Percentiles rank a stretch among this genome's conserved stretches.
Evolutionary conservation across 2,329 filamentous ascomycete genomes (phyloP).

Genomic region (Alternaria ventricosa): DNA sequence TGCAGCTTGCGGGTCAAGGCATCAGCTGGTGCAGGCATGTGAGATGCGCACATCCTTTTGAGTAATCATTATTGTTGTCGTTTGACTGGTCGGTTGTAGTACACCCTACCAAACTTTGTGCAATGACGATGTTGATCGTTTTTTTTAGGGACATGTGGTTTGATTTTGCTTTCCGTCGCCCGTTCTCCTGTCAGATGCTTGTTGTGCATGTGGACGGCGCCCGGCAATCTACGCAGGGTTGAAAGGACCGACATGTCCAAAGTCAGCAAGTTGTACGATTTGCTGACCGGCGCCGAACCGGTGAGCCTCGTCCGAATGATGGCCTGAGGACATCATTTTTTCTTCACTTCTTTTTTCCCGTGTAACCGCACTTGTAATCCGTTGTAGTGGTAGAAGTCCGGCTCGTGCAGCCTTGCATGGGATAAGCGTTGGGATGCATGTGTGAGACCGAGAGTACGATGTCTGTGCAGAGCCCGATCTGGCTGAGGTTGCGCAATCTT

Average conservation of each 20-base stretch:
- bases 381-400: not conserved
- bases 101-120: not conserved
- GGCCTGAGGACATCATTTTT: not conserved
- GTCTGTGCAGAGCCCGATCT: slow-evolving; percentile 1
- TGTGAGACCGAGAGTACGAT: not conserved
- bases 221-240: not conserved
- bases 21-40: not conserved
- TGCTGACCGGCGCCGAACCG: not conserved
- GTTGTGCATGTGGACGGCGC: not conserved
- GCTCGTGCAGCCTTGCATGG: slow-evolving; percentile 6
- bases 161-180: not conserved
- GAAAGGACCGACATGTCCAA: not conserved
- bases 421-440: not conserved
- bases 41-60: not conserved
- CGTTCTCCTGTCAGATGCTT: not conserved
- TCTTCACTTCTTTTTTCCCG: not conserved
- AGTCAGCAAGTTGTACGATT: not conserved
- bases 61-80: not conserved
- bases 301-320: not conserved
- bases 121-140: not conserved
- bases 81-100: not conserved
- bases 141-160: not conserved
- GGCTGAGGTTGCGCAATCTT: not conserved
- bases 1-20: not conserved
- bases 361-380: not conserved